A percentile compares a stretch with the other conserved stretches of the same genome.
Evolutionary conservation across 345 rosid species (phyloP).

Genomic region (Geranium brycei): DNA sequence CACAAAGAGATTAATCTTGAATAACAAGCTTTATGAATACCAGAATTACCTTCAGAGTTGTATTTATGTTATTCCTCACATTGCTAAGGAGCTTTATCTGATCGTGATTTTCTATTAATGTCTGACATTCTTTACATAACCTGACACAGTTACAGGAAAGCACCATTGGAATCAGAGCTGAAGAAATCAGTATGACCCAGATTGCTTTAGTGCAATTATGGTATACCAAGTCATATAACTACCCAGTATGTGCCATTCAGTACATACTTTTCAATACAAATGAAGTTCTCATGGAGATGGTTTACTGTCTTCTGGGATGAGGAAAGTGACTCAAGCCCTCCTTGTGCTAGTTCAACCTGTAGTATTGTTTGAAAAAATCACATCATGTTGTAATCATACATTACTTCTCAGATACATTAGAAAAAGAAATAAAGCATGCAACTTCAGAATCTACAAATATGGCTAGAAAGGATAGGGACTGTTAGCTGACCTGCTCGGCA

Average conservation of each 20-base stretch:
- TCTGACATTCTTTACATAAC: constrained; percentile 91
- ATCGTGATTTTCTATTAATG: constrained; percentile 91
- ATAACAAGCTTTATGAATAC: constrained; percentile 3
- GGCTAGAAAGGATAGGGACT: background rate
- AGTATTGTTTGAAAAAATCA: background rate
- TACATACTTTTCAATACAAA: constrained; percentile 65
- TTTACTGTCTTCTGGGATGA: constrained; percentile 59
- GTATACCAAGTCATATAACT: background rate
- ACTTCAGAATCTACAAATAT: background rate
- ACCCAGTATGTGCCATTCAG: background rate
- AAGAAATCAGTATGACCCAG: background rate
- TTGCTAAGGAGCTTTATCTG: constrained; percentile 96
- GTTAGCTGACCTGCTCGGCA: constrained; percentile 64
- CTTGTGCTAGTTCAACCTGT: constrained; percentile 88
- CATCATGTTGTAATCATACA: background rate
- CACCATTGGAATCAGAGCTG: background rate
- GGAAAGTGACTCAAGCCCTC: constrained; percentile 65
- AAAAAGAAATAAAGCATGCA: background rate
- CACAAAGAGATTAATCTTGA: background rate
- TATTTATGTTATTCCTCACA: constrained; percentile 82
- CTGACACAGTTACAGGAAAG: constrained; percentile 27
- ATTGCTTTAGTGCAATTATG: background rate
- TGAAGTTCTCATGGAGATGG: constrained; percentile 69
- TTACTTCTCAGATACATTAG: background rate
- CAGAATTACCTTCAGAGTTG: constrained; percentile 61